Evolutionary conservation across 129 eudicot species (phyloP).

Genomic region (Escallonia herrerae): DNA sequence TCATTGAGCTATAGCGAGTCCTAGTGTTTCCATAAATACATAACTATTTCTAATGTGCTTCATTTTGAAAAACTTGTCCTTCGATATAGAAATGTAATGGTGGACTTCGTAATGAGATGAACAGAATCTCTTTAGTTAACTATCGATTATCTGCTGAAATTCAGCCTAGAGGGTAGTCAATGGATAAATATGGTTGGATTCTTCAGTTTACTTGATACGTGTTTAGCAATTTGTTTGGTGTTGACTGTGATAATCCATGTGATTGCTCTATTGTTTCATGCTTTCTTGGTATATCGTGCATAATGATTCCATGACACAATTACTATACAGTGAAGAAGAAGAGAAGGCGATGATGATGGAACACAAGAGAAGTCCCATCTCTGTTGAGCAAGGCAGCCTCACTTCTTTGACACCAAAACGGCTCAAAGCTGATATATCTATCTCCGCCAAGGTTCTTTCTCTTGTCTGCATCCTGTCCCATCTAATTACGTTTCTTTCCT

Average conservation of each 20-base stretch:
- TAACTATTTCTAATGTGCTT: too few species aligned
- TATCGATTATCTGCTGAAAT: background rate
- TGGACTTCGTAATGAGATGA: background rate
- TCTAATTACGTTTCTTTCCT: background rate
- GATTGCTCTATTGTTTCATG: background rate
- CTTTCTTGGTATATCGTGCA: background rate
- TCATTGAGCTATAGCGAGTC: too few species aligned
- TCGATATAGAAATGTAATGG: too few species aligned
- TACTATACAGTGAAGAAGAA: constrained; percentile 11
- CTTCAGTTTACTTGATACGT: background rate
- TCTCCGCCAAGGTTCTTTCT: constrained; percentile 54
- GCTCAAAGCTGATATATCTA: constrained; percentile 61
- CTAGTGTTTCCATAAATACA: too few species aligned
- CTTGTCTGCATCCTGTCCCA: background rate
- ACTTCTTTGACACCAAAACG: constrained; percentile 58
- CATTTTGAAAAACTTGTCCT: too few species aligned
- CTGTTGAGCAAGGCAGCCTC: constrained; percentile 59
- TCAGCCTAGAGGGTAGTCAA: too few species aligned
- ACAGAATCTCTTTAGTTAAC: background rate
- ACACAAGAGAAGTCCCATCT: constrained; percentile 60
- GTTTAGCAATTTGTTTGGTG: background rate
- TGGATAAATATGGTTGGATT: background rate
- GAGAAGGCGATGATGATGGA: constrained; percentile 47
- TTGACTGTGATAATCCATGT: background rate
- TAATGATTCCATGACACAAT: background rate